Evolutionary conservation across 371 early-diverging fungal genomes (phyloP).

Genomic region (Zopfochytrium polystomum): DNA sequence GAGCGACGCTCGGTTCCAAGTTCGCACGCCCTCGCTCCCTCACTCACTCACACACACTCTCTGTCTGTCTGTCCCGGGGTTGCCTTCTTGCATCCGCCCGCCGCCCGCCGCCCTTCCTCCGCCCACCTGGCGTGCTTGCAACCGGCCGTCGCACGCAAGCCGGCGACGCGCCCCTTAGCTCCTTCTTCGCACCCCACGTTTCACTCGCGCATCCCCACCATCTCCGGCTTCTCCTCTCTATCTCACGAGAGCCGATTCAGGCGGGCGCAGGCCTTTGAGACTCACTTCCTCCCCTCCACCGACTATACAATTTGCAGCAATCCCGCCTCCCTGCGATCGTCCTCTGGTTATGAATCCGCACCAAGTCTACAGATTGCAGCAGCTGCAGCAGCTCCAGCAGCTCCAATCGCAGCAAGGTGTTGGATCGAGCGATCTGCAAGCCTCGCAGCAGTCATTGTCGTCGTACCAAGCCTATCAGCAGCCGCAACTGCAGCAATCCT

Average conservation of each 20-base stretch:
- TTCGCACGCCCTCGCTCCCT: too few relatives aligned
- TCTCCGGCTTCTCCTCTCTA: not conserved
- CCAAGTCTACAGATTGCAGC: not conserved
- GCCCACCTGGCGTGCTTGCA: not conserved
- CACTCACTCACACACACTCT: too few relatives aligned
- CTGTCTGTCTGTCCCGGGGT: too few relatives aligned
- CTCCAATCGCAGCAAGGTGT: not conserved
- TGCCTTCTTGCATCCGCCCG: not conserved
- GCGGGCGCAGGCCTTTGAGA: not conserved
- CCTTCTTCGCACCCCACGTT: not conserved
- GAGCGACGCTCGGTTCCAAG: too few relatives aligned
- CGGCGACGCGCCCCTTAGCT: not conserved
- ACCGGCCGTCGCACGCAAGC: not conserved
- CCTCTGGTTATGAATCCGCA: not conserved
- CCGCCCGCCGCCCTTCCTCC: not conserved
- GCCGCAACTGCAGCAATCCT: not conserved
- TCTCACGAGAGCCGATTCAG: not conserved
- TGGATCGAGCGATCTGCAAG: too few relatives aligned
- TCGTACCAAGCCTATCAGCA: not conserved
- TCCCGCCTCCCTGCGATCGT: not conserved
- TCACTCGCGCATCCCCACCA: not conserved
- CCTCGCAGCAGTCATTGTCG: not conserved
- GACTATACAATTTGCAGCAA: not conserved
- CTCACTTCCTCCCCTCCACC: not conserved
- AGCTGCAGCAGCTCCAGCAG: not conserved